These are phyloP conservation scores for Liquidambar formosana DNA, from an alignment of 164 flowering plant species.

Conservation along the genomic window DNA sequence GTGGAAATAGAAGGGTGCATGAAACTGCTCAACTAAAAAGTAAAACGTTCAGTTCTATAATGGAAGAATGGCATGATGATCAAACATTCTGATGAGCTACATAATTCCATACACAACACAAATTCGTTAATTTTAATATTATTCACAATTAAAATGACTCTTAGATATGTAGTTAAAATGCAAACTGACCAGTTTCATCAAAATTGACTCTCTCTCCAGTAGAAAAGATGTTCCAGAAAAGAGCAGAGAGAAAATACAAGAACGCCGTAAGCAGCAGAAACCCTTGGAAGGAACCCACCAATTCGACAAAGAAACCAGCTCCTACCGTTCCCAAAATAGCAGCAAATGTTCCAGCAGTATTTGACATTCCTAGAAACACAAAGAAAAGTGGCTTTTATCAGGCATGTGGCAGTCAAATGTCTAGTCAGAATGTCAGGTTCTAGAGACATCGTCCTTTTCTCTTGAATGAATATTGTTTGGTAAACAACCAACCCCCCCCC, in stretches of 20 bases:
- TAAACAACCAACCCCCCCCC: no score
- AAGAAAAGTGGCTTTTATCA: background rate
- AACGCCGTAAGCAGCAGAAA: slow-evolving; percentile 77
- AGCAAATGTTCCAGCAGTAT: slow-evolving; percentile 89
- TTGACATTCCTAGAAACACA: slow-evolving; percentile 64
- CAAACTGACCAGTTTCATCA: slow-evolving; percentile 51
- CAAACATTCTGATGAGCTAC: no score
- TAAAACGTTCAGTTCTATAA: no score
- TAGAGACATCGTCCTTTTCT: background rate
- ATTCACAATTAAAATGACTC: background rate
- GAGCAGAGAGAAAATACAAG: slow-evolving; percentile 69
- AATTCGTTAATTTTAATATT: background rate
- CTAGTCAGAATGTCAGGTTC: background rate
- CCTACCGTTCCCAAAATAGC: slow-evolving; percentile 94
- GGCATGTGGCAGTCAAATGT: background rate
- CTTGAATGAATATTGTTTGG: background rate
- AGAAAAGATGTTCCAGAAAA: slow-evolving; percentile 71
- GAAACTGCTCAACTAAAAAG: background rate
- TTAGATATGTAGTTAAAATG: background rate
- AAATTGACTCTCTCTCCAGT: slow-evolving; percentile 84
- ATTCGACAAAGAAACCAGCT: slow-evolving; percentile 88
- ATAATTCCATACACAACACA: background rate
- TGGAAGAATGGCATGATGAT: no score
- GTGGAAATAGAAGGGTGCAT: background rate
- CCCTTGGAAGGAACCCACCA: slow-evolving; percentile 85